Conservation (phyloP, 2,329 filamentous ascomycete species). For the Neophaeococcomyces mojaviensis region DNA sequence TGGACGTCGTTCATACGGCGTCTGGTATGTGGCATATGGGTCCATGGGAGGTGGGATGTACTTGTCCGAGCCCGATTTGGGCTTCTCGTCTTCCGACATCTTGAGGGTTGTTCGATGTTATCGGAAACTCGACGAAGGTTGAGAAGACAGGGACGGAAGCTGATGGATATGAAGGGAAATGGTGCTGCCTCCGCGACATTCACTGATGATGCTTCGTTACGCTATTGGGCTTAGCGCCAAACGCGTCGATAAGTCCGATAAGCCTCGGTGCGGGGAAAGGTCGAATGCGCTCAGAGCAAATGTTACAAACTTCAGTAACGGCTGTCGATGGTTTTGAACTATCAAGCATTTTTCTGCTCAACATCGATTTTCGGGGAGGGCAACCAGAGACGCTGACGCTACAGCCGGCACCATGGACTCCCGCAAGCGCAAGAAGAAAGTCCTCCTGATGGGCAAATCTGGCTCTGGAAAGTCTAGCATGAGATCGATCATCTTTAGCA, state of each 20-base stretch:
- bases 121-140: no score
- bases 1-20: constrained; percentile 20
- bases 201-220: constrained; percentile 2
- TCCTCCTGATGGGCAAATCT: constrained; percentile 86
- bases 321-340: no score
- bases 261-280: constrained; percentile 4
- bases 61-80: constrained; percentile 2
- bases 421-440: constrained; percentile 71
- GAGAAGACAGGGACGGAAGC: background rate
- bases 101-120: no score
- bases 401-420: constrained; percentile 31
- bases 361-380: no score
- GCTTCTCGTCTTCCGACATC: constrained; percentile 6
- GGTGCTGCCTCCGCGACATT: background rate
- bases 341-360: no score
- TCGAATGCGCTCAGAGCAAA: constrained; percentile 1
- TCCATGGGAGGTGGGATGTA: constrained; percentile 20
- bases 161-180: background rate
- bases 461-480: constrained; percentile 97
- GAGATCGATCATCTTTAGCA: constrained; percentile 98
- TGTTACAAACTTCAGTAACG: background rate
- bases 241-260: constrained; percentile 5
- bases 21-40: constrained; percentile 23
- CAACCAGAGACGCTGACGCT: no score
- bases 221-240: background rate